Evolutionary conservation across 129 eudicot species (phyloP).

Genomic region (Escallonia rubra): DNA sequence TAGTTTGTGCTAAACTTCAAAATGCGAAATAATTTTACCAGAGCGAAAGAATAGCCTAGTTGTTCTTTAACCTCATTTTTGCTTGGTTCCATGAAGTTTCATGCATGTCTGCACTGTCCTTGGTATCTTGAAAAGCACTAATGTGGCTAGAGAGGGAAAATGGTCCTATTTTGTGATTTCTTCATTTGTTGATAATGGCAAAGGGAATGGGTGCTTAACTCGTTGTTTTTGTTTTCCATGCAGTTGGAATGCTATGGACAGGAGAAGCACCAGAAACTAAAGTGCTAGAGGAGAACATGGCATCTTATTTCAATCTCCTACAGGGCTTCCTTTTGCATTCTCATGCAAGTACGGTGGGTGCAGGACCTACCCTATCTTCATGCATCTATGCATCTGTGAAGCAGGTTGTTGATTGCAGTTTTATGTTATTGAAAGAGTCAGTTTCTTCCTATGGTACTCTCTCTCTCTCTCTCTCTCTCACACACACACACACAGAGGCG

Average conservation of each 20-base stretch:
- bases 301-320: conserved; percentile 62
- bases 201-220: neutral
- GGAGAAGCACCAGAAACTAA: conserved; percentile 68
- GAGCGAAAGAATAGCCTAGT: too few relatives aligned
- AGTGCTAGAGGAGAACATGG: conserved; percentile 83
- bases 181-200: too few relatives aligned
- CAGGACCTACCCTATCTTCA: conserved; percentile 79
- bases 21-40: too few relatives aligned
- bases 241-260: conserved; percentile 87
- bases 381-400: conserved; percentile 57
- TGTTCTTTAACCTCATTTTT: too few relatives aligned
- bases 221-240: conserved; percentile 1
- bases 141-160: too few relatives aligned
- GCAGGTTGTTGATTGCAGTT: conserved; percentile 80
- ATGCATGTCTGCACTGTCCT: too few relatives aligned
- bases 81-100: too few relatives aligned
- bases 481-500: neutral
- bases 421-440: conserved; percentile 58
- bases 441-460: conserved; percentile 74
- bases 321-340: conserved; percentile 85
- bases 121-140: too few relatives aligned
- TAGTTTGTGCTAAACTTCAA: too few relatives aligned
- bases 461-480: conserved; percentile 9
- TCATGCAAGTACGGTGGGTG: conserved; percentile 73
- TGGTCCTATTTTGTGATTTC: too few relatives aligned